Conservation (phyloP, 108 stramenopile species). For the Conticribra guillardii region DNA sequence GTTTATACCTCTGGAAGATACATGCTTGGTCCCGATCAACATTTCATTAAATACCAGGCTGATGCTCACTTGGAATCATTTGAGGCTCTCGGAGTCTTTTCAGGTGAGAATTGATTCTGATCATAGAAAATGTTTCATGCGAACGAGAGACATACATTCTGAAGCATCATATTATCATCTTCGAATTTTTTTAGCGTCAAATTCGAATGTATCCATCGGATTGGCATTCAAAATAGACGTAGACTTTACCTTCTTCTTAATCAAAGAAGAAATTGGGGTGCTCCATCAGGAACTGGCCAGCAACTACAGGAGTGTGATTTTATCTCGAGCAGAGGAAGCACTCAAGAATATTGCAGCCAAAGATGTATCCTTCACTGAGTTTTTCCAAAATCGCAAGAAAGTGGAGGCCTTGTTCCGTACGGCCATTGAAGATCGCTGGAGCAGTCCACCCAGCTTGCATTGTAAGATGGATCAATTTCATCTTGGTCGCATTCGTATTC, state of each 20-base stretch:
- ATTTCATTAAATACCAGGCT: conserved; percentile 59
- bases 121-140: too few relatives aligned
- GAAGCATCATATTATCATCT: too few relatives aligned
- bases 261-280: conserved; percentile 53
- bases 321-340: conserved; percentile 50
- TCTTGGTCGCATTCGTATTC: conserved; percentile 55
- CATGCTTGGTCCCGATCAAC: conserved; percentile 25
- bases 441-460: conserved; percentile 37
- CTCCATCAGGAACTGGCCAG: conserved; percentile 50
- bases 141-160: too few relatives aligned
- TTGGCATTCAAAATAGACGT: conserved; percentile 52
- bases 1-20: conserved; percentile 55
- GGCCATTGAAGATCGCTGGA: conserved; percentile 51
- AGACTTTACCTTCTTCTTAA: conserved; percentile 50
- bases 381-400: conserved; percentile 44
- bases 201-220: conserved; percentile 48
- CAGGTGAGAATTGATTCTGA: conserved; percentile 7
- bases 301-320: conserved; percentile 39
- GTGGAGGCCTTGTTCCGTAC: conserved; percentile 48
- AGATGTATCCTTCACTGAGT: conserved; percentile 44
- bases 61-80: conserved; percentile 51
- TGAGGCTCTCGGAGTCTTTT: conserved; percentile 47
- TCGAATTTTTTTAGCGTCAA: neutral
- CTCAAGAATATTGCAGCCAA: conserved; percentile 54
- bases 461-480: conserved; percentile 57